Conservation (phyloP, 139 green algal genomes). For the Pseudopediastrum boryanum region DNA sequence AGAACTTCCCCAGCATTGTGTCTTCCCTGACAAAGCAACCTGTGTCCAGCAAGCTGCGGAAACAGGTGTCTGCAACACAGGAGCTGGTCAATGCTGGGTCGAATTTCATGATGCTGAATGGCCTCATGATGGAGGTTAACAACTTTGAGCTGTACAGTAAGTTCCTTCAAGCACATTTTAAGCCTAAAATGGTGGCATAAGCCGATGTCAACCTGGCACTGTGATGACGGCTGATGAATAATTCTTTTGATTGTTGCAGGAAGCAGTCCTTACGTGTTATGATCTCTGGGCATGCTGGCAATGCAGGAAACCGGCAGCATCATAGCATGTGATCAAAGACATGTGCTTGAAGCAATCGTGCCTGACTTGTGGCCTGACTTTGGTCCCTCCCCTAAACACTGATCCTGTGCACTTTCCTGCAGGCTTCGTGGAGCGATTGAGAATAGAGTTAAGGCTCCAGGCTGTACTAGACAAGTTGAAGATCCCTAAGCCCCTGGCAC, state of each 20-base stretch:
- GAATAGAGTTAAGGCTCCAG: slow-evolving; percentile 59
- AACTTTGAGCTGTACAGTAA: slow-evolving; percentile 70
- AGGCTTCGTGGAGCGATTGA: slow-evolving; percentile 61
- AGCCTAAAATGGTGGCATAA: too few species aligned
- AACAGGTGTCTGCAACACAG: slow-evolving; percentile 47
- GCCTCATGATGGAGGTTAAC: slow-evolving; percentile 62
- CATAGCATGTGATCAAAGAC: too few species aligned
- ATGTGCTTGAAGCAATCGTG: too few species aligned
- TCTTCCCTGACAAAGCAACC: slow-evolving; percentile 62
- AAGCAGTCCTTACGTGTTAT: too few species aligned
- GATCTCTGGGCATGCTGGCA: too few species aligned
- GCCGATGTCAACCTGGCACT: too few species aligned
- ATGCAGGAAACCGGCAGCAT: too few species aligned
- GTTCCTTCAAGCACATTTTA: too few species aligned
- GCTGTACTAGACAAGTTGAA: slow-evolving; percentile 49
- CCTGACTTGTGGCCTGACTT: too few species aligned
- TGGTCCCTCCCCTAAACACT: too few species aligned
- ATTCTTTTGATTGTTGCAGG: too few species aligned
- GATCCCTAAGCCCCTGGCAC: slow-evolving; percentile 39
- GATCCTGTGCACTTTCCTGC: neutral
- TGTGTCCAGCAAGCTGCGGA: slow-evolving; percentile 36
- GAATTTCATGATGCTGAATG: slow-evolving; percentile 83
- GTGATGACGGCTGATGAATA: too few species aligned
- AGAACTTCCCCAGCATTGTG: slow-evolving; percentile 89
- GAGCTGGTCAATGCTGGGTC: slow-evolving; percentile 49